Evolutionary conservation across 805 yeast genomes (phyloP).

Genomic region (Candida cerambycidarum): DNA sequence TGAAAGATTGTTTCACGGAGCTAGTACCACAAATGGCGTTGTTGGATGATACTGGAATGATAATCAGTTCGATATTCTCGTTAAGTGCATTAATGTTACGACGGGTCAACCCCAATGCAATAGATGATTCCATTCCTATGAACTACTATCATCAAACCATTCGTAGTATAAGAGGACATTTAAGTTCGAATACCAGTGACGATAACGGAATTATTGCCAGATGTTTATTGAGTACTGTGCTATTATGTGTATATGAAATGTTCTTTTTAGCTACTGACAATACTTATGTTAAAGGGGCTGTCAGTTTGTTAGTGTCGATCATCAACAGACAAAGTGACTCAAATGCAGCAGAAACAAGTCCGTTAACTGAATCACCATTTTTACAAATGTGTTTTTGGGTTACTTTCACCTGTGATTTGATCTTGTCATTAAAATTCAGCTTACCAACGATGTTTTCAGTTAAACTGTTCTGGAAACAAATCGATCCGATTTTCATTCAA

Average conservation of each 20-base stretch:
- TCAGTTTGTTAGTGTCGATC: conserved; percentile 31
- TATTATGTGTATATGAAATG: conserved; percentile 40
- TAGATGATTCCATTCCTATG: conserved; percentile 32
- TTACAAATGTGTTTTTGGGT: conserved; percentile 38
- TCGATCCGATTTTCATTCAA: conserved; percentile 32
- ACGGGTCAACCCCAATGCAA: conserved; percentile 25
- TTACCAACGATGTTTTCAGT: conserved; percentile 33
- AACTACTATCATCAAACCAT: conserved; percentile 39
- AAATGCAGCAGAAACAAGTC: conserved; percentile 5
- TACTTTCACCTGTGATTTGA: conserved; percentile 33
- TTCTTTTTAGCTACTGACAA: conserved; percentile 37
- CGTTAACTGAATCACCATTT: conserved; percentile 28
- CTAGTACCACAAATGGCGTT: conserved; percentile 37
- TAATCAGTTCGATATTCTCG: conserved; percentile 36
- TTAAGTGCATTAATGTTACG: conserved; percentile 37
- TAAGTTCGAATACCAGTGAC: conserved; percentile 20
- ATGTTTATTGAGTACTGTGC: conserved; percentile 37
- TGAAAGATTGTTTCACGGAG: conserved; percentile 27
- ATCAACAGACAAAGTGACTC: conserved; percentile 19
- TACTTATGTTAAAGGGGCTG: conserved; percentile 39
- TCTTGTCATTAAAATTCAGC: conserved; percentile 32
- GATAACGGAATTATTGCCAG: conserved; percentile 30
- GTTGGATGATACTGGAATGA: conserved; percentile 38
- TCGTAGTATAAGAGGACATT: conserved; percentile 29
- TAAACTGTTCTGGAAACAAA: conserved; percentile 30